A percentile compares a stretch with the other conserved stretches of the same genome.
phyloP scores from a whole-genome alignment of 2,329 filamentous ascomycete species.

The Westerdykella aurantiaca region DNA sequence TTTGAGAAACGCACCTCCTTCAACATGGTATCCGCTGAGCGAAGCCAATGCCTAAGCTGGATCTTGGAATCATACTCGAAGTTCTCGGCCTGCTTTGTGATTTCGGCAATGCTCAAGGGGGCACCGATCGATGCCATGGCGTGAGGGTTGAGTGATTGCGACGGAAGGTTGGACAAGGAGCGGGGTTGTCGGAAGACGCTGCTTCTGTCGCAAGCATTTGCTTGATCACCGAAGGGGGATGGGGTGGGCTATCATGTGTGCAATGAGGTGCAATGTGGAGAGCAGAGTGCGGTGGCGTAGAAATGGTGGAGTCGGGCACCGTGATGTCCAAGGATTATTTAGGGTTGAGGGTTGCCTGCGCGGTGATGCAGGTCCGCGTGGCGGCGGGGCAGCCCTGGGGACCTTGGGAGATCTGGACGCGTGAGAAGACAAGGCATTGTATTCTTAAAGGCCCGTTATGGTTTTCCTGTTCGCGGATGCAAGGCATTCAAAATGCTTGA shows the following conservation, averaged over 20 bases:
- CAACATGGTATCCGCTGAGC: conserved; percentile 70
- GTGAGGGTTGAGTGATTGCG: conserved; percentile 5
- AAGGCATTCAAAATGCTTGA: conserved; percentile 5
- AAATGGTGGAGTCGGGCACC: no score
- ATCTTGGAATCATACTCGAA: conserved; percentile 78
- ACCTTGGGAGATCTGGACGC: no score
- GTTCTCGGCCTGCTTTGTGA: conserved; percentile 66
- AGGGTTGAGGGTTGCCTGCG: no score
- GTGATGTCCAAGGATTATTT: no score
- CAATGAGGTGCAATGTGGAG: conserved; percentile 5
- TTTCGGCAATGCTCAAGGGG: conserved; percentile 70
- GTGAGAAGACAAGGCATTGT: no score
- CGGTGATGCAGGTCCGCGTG: no score
- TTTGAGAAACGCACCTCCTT: conserved; percentile 58
- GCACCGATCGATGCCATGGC: conserved; percentile 27
- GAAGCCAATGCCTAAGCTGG: conserved; percentile 72
- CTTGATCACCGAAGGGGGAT: conserved; percentile 17
- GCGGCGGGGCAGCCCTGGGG: no score
- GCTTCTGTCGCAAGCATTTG: not conserved
- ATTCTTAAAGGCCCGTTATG: no score
- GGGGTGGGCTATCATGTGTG: conserved; percentile 28
- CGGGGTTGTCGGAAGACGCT: not conserved
- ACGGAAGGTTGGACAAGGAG: conserved; percentile 3
- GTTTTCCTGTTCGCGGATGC: no score
- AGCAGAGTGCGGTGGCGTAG: no score